phyloP scores from a whole-genome alignment of 1,284 basidiomycete genomes.

The Exsudoporus floridanus region DNA sequence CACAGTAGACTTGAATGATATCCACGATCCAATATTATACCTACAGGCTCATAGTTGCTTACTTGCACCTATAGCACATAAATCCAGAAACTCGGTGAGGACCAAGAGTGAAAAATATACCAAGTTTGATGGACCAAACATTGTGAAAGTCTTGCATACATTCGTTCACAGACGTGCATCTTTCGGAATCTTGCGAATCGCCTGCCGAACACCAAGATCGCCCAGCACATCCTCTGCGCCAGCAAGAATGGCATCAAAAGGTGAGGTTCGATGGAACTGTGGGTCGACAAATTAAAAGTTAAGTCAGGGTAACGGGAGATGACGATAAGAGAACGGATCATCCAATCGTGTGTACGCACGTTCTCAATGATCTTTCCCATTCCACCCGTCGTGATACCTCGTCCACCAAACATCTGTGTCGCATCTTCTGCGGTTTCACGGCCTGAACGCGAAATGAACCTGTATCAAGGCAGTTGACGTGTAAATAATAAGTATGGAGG shows the following conservation, averaged over 20 bases:
- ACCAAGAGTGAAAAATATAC: no score
- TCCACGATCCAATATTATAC: no score
- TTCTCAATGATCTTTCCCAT: conserved; percentile 67
- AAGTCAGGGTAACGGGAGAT: not conserved
- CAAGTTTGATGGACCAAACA: no score
- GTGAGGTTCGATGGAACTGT: conserved; percentile 42
- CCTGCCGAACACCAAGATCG: conserved; percentile 67
- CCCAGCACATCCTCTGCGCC: conserved; percentile 66
- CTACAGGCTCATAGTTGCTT: no score
- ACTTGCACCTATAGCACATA: no score
- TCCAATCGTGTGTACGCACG: conserved; percentile 36
- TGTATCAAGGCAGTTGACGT: conserved; percentile 28
- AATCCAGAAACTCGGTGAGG: no score
- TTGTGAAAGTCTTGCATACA: not conserved
- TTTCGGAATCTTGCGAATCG: conserved; percentile 63
- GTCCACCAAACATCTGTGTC: conserved; percentile 62
- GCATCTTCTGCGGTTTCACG: conserved; percentile 74
- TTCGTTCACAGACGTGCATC: conserved; percentile 44
- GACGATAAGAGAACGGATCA: not conserved
- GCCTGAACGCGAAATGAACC: conserved; percentile 64
- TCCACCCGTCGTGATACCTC: conserved; percentile 59
- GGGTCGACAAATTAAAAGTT: not conserved
- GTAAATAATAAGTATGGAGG: not conserved
- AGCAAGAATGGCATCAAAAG: conserved; percentile 50
- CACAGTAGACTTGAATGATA: no score